A percentile compares a stretch with the other conserved stretches of the same genome.
Evolutionary conservation across 495 filamentous ascomycete species (phyloP).

Genomic region (Aspergillus panamensis): DNA sequence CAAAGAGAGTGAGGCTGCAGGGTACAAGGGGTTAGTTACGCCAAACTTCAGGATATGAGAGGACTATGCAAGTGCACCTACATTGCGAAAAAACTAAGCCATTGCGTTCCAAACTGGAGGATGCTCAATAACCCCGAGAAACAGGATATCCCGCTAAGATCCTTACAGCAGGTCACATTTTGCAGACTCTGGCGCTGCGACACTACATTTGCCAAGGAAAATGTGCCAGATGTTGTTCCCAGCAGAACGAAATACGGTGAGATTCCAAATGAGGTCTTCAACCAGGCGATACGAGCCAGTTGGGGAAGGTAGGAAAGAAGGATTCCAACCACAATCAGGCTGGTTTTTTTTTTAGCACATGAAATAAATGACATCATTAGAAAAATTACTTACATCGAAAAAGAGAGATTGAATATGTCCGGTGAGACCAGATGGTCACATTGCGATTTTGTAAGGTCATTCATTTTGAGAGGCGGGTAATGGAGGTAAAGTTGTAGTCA

Average conservation of each 20-base stretch:
- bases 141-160: slow-evolving; percentile 76
- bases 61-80: slow-evolving; percentile 39
- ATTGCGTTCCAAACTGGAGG: slow-evolving; percentile 84
- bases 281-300: slow-evolving; percentile 82
- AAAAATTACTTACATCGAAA: slow-evolving; percentile 62
- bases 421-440: slow-evolving; percentile 45
- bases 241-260: slow-evolving; percentile 92
- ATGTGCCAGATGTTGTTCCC: slow-evolving; percentile 82
- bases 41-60: not conserved
- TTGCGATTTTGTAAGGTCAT: slow-evolving; percentile 23
- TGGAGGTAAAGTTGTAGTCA: not conserved
- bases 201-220: slow-evolving; percentile 86
- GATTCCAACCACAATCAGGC: slow-evolving; percentile 85
- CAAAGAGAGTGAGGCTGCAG: slow-evolving; percentile 72
- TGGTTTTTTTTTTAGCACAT: slow-evolving; percentile 29
- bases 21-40: slow-evolving; percentile 1
- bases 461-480: slow-evolving; percentile 22
- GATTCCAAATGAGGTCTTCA: slow-evolving; percentile 90
- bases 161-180: slow-evolving; percentile 79
- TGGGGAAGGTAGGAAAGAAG: slow-evolving; percentile 92
- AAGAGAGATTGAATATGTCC: slow-evolving; percentile 55
- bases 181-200: slow-evolving; percentile 70
- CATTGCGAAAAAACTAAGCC: slow-evolving; percentile 89
- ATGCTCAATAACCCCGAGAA: slow-evolving; percentile 81
- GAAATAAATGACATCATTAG: too few relatives aligned